phyloP scores from a whole-genome alignment of 768 basidiomycete genomes.

The Termitomyces sp. region DNA sequence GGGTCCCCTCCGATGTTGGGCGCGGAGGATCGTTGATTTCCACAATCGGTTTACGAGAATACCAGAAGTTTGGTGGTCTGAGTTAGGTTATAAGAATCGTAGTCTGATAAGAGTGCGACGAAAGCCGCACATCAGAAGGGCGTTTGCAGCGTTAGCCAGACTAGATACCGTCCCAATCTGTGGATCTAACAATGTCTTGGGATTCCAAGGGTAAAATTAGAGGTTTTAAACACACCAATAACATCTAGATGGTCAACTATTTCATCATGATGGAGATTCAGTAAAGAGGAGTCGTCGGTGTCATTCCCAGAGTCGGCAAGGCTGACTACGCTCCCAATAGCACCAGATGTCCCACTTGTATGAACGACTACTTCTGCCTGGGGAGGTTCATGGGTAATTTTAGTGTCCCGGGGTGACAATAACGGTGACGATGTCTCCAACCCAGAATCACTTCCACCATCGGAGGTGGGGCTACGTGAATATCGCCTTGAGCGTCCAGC shows the following conservation, averaged over 20 bases:
- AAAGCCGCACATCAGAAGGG: conserved; percentile 55
- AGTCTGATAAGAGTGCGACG: background rate
- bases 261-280: conserved; percentile 62
- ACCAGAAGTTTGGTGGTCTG: conserved; percentile 67
- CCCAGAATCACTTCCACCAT: conserved; percentile 4
- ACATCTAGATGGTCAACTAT: conserved; percentile 82
- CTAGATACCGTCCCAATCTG: conserved; percentile 70
- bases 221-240: conserved; percentile 43
- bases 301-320: conserved; percentile 6
- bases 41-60: conserved; percentile 65
- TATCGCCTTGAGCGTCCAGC: conserved; percentile 14
- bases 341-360: conserved; percentile 29
- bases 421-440: conserved; percentile 8
- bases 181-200: conserved; percentile 41
- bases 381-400: conserved; percentile 31
- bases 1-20: conserved; percentile 21
- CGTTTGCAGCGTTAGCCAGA: conserved; percentile 75
- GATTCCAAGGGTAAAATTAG: background rate
- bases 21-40: conserved; percentile 42
- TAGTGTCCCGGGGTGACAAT: conserved; percentile 16
- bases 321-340: conserved; percentile 41
- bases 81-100: background rate
- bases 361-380: conserved; percentile 35
- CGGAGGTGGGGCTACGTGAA: background rate
- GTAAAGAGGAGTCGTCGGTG: conserved; percentile 6